Percentiles rank a stretch among this genome's conserved stretches.
phyloP scores from a whole-genome alignment of 805 yeast genomes.

The Barnettozyma siamensis region DNA sequence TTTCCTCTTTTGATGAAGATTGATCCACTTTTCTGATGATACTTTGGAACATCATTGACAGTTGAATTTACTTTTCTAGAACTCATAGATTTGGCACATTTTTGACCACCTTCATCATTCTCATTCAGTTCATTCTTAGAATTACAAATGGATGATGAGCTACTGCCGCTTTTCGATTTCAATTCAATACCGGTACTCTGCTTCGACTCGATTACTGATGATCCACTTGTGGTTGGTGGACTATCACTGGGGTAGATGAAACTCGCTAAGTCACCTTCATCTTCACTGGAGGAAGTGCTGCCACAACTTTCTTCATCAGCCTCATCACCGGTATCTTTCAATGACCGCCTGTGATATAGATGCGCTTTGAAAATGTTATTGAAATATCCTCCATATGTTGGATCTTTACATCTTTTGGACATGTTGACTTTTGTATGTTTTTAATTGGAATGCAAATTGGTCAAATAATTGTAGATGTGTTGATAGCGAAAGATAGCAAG shows the following conservation, averaged over 20 bases:
- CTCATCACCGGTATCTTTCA: not conserved
- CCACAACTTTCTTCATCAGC: not conserved
- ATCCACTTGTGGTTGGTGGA: not conserved
- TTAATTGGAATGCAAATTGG: too few species aligned
- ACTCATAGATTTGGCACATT: too few species aligned
- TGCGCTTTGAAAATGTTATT: slow-evolving; percentile 12
- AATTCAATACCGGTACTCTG: not conserved
- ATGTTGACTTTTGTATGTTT: not conserved
- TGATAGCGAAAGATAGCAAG: not conserved
- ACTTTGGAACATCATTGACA: too few species aligned
- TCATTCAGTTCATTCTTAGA: not conserved
- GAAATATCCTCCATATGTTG: slow-evolving; percentile 5
- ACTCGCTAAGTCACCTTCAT: not conserved
- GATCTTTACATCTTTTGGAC: not conserved
- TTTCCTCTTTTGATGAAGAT: slow-evolving; percentile 22
- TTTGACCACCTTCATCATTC: too few species aligned
- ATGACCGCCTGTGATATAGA: slow-evolving; percentile 6
- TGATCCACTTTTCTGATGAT: slow-evolving; percentile 7
- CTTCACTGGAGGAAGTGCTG: not conserved
- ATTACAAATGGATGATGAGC: not conserved
- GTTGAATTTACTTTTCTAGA: too few species aligned
- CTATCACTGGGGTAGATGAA: not conserved
- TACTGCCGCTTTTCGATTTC: not conserved
- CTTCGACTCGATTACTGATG: not conserved
- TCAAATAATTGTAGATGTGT: not conserved